Conservation (phyloP, 768 basidiomycete species). For the Mrakia gelida region DNA sequence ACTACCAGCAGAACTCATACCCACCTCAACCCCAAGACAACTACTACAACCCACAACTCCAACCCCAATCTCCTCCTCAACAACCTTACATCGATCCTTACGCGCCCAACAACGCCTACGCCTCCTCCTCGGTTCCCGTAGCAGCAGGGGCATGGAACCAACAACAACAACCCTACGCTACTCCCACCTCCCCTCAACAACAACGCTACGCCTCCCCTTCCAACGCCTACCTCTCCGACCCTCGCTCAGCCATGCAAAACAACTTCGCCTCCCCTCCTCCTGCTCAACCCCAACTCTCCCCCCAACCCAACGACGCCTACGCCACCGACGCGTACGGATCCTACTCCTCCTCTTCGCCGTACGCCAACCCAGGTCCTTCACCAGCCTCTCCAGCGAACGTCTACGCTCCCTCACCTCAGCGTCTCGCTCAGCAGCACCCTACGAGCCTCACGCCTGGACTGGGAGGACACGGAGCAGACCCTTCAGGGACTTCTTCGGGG, state of each 20-base stretch:
- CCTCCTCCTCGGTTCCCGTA: background rate
- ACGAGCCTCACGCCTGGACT: background rate
- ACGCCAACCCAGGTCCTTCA: background rate
- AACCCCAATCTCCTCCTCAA: background rate
- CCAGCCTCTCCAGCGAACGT: background rate
- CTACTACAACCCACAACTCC: conserved; percentile 12
- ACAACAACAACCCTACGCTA: background rate
- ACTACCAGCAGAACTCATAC: conserved; percentile 5
- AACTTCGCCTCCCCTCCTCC: conserved; percentile 14
- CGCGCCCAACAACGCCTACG: background rate
- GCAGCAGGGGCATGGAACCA: background rate
- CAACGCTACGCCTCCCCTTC: background rate
- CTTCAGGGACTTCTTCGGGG: background rate
- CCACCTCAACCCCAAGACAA: conserved; percentile 3
- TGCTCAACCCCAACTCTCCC: background rate
- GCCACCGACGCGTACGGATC: background rate
- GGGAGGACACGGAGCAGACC: background rate
- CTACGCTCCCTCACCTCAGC: background rate
- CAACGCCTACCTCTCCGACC: background rate
- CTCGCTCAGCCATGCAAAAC: conserved; percentile 5
- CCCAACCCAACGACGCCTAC: background rate
- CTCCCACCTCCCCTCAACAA: background rate
- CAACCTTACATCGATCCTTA: conserved; percentile 6
- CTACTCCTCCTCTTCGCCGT: background rate
- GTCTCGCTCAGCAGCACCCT: background rate